Conservation (phyloP, 768 basidiomycete species). For the Hortiboletus flavorubellus region DNA sequence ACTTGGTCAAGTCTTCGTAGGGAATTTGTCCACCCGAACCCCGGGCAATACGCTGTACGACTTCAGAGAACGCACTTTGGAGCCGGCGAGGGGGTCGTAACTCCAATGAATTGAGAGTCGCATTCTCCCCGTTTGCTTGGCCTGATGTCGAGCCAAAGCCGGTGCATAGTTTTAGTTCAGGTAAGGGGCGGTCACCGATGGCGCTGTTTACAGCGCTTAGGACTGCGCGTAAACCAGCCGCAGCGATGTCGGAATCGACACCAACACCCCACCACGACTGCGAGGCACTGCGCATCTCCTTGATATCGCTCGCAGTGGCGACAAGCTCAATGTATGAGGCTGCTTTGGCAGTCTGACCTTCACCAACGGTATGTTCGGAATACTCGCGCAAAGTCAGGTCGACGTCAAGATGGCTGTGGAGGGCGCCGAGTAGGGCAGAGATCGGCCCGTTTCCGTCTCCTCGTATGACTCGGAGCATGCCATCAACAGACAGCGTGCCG, state of each 20-base stretch:
- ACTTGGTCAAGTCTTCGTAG: slow-evolving; percentile 54
- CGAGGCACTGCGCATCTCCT: slow-evolving; percentile 62
- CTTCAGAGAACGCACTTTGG: slow-evolving; percentile 78
- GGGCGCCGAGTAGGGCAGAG: slow-evolving; percentile 87
- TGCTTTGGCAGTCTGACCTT: slow-evolving; percentile 82
- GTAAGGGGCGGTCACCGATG: slow-evolving; percentile 67
- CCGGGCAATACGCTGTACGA: slow-evolving; percentile 68
- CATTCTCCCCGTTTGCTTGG: slow-evolving; percentile 70
- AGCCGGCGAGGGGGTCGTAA: slow-evolving; percentile 76
- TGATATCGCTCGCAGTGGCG: slow-evolving; percentile 44
- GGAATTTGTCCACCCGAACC: slow-evolving; percentile 63
- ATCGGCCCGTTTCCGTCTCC: slow-evolving; percentile 97
- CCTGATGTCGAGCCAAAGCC: slow-evolving; percentile 68
- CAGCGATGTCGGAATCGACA: slow-evolving; percentile 87
- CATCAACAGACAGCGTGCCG: slow-evolving; percentile 85
- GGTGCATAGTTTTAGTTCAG: slow-evolving; percentile 73
- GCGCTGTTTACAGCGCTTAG: slow-evolving; percentile 84
- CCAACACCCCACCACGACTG: slow-evolving; percentile 96
- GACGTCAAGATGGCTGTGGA: slow-evolving; percentile 76
- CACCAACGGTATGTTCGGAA: slow-evolving; percentile 88
- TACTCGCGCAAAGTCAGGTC: slow-evolving; percentile 88
- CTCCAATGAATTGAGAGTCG: slow-evolving; percentile 68
- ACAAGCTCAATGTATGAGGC: slow-evolving; percentile 95
- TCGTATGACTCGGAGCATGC: slow-evolving; percentile 74
- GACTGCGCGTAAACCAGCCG: slow-evolving; percentile 85